Evolutionary conservation across 257 asterid species (phyloP).

Genomic region (Solanum pinnatisectum): DNA sequence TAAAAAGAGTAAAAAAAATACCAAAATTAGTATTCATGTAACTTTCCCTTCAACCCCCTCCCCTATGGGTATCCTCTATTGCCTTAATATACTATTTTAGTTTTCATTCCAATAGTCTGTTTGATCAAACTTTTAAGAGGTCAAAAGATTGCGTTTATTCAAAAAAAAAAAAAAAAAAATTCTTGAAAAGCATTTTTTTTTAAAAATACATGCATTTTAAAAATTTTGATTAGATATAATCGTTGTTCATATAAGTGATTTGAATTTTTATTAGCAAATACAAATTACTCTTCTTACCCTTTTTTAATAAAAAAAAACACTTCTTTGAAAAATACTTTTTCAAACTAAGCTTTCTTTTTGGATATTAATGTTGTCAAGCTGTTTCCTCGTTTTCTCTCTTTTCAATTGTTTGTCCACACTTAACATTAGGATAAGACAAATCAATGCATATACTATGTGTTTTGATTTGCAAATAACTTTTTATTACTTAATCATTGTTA

Average conservation of each 20-base stretch:
- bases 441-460: background rate
- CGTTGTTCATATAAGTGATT: background rate
- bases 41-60: no score
- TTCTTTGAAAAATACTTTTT: background rate
- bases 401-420: background rate
- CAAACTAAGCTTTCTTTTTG: background rate
- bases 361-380: no score
- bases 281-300: background rate
- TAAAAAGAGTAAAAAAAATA: no score
- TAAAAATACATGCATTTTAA: no score
- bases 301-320: background rate
- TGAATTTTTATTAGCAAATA: background rate
- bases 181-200: no score
- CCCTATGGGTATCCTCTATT: background rate
- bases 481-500: no score
- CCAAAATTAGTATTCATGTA: no score
- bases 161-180: no score
- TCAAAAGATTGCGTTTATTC: no score
- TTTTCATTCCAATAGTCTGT: no score
- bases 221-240: no score
- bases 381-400: background rate
- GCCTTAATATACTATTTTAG: background rate
- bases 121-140: background rate
- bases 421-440: background rate
- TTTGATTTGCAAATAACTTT: background rate